Base-by-base conservation (phyloP, 805 yeast species). In the Lipomyces yamanashiensis region DNA sequence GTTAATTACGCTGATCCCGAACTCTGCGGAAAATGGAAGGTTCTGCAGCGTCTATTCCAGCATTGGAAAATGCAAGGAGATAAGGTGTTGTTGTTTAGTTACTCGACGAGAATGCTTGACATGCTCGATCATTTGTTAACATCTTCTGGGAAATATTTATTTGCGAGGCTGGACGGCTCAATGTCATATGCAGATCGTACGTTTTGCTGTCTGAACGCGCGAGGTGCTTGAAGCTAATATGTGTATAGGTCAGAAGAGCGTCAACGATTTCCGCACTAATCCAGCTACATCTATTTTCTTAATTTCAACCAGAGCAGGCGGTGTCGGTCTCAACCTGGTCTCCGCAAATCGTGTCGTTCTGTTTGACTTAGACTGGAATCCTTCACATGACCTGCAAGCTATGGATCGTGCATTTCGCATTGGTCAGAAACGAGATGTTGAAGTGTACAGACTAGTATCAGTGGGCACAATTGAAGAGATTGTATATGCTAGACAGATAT, bases 331-430 rank as follows among this genome's bases (percentile, higher is more conserved):
- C 3, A 65, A 65, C 40, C 61, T 65, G 4, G 67, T 62, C 2
- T 59, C 67, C 1, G 68, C 68, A 8, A 65, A 65, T 37, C 41
- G 66, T 23, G 68, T 63, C 12, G 67, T 65, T 19, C 51, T 65
- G 4, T 65, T 55, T 55, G 67, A 65, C 41, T 59, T 68, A 8
- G 59, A 59, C 47, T 65, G 67, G 68, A 65, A 65, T 34, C 68
- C 68, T n/a, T 52, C 67, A 10, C 62, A 65, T 17, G 68, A 65
- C 28, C 39, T 65, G 23, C 68, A 65, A 49, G 68, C 67, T 4
- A 63, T 63, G 55, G 66, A 65, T 48, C 61, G 68, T 8, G 68
- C 67, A 7, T 65, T 54, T 36, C 17, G 68, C 47, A 19, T 65
- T 7, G 68, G 68, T n/a, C 68, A 63, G 45, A 47, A 49, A 8